Conservation (phyloP, 1,139 yeast genomes). For the Candida labiduridarum region DNA sequence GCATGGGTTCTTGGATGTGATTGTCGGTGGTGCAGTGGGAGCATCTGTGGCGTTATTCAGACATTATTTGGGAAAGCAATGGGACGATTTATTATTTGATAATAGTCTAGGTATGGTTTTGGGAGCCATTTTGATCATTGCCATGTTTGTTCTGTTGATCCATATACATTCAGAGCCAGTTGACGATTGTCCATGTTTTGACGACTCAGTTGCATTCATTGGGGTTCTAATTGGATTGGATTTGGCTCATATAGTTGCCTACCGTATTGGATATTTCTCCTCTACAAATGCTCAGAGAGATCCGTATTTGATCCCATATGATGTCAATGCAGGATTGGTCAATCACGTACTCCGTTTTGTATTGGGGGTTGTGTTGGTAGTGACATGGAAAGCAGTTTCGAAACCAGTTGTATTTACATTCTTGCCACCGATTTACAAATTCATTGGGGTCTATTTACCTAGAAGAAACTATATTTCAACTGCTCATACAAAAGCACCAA, state of each 20-base stretch:
- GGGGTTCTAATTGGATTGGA: conserved; percentile 86
- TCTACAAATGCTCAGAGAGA: conserved; percentile 22
- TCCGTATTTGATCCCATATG: conserved; percentile 43
- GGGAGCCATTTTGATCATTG: conserved; percentile 28
- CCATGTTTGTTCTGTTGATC: conserved; percentile 51
- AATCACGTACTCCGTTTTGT: conserved; percentile 48
- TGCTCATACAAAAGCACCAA: conserved; percentile 39
- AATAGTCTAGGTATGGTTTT: conserved; percentile 40
- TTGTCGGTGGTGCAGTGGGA: conserved; percentile 70
- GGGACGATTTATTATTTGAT: conserved; percentile 42
- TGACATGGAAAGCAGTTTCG: conserved; percentile 66
- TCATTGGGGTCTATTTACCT: conserved; percentile 45
- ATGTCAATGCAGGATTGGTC: conserved; percentile 41
- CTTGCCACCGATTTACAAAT: conserved; percentile 50
- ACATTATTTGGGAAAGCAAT: conserved; percentile 30
- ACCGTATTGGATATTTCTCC: conserved; percentile 29
- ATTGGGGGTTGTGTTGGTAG: conserved; percentile 62
- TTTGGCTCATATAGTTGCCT: conserved; percentile 51
- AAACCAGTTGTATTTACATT: conserved; percentile 62
- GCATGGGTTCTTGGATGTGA: conserved; percentile 89
- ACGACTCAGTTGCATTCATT: conserved; percentile 90
- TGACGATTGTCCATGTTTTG: conserved; percentile 95
- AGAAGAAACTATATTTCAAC: conserved; percentile 42
- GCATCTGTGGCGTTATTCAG: conserved; percentile 46
- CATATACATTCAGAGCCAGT: conserved; percentile 83